Evolutionary conservation across 352 stramenopile species (phyloP).

Genomic region (Phytophthora pistaciae): DNA sequence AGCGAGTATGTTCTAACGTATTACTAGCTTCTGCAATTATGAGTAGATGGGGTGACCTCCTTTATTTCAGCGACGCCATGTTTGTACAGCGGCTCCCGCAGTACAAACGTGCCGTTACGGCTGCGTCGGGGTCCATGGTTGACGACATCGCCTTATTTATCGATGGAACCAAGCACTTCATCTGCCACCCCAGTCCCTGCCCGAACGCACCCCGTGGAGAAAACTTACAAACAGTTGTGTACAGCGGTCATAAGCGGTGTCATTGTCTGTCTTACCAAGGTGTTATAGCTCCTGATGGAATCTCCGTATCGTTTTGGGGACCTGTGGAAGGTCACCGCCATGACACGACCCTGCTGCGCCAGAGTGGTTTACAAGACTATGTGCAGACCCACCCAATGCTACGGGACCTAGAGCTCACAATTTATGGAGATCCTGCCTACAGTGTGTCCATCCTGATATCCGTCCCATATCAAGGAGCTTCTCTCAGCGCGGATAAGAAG

Average conservation of each 20-base stretch:
- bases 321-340: background rate
- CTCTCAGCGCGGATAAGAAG: background rate
- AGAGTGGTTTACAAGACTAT: background rate
- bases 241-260: background rate
- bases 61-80: conserved; percentile 1
- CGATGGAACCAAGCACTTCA: conserved; percentile 8
- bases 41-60: too few species aligned
- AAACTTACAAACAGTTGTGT: conserved; percentile 2
- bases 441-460: background rate
- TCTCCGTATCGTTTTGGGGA: conserved; percentile 6
- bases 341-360: background rate
- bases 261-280: conserved; percentile 4
- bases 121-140: background rate
- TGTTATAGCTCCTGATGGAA: background rate
- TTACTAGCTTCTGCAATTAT: too few species aligned
- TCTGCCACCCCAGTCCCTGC: background rate
- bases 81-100: background rate
- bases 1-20: too few species aligned
- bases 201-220: background rate
- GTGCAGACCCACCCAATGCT: background rate
- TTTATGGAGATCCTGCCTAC: conserved; percentile 15
- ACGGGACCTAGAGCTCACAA: conserved; percentile 4
- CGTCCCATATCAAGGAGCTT: background rate
- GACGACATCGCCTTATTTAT: conserved; percentile 4
- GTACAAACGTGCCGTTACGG: conserved; percentile 2